These are phyloP conservation scores for Cyberlindnera bimundalis DNA, from an alignment of 805 yeast genomes.

Conservation along the genomic window DNA sequence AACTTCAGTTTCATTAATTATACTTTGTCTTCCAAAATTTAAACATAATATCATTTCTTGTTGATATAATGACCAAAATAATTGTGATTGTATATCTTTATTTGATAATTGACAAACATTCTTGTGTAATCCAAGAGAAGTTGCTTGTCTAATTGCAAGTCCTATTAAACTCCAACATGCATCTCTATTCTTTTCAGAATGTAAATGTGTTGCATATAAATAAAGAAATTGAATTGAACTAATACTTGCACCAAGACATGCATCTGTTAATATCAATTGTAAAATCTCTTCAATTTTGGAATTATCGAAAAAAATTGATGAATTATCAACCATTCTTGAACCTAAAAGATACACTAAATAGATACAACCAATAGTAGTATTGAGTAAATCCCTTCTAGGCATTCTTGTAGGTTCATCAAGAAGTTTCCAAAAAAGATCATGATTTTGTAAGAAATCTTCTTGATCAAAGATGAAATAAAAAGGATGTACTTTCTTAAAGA, in stretches of 20 bases:
- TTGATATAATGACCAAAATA: slow-evolving; percentile 42
- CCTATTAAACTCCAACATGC: slow-evolving; percentile 47
- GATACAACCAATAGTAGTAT: slow-evolving; percentile 37
- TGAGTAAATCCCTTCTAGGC: slow-evolving; percentile 11
- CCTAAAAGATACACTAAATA: slow-evolving; percentile 41
- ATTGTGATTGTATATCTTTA: slow-evolving; percentile 28
- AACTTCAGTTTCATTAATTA: slow-evolving; percentile 42
- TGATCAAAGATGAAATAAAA: slow-evolving; percentile 41
- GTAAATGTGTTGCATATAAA: slow-evolving; percentile 41
- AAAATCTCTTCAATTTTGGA: slow-evolving; percentile 38
- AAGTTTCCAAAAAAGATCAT: slow-evolving; percentile 37
- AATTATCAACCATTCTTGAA: slow-evolving; percentile 26
- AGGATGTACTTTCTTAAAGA: slow-evolving; percentile 43
- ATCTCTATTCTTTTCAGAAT: slow-evolving; percentile 43
- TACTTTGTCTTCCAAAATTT: slow-evolving; percentile 44
- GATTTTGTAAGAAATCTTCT: slow-evolving; percentile 31
- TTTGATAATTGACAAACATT: slow-evolving; percentile 26
- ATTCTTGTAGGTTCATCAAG: slow-evolving; percentile 1
- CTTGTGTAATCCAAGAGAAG: slow-evolving; percentile 46
- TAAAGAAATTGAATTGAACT: slow-evolving; percentile 42
- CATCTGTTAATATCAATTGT: slow-evolving; percentile 40
- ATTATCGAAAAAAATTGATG: slow-evolving; percentile 12
- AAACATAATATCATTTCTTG: slow-evolving; percentile 39
- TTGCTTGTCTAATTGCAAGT: slow-evolving; percentile 44
- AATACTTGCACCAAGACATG: slow-evolving; percentile 41